Base-by-base conservation (phyloP, 768 basidiomycete genomes). In the Hypholoma sublateritium region DNA sequence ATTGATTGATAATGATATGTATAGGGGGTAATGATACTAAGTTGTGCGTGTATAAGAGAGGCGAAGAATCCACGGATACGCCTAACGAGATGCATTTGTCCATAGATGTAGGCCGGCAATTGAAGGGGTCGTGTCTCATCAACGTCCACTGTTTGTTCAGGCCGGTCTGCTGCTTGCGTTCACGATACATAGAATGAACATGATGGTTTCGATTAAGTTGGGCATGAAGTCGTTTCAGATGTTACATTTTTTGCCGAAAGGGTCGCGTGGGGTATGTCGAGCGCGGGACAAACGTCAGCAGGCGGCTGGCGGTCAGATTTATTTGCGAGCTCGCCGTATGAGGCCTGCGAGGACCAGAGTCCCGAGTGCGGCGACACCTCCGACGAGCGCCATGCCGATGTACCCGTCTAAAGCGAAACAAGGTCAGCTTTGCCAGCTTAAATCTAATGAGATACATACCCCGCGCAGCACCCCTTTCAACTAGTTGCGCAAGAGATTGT, bases 351-450 rank as follows among this genome's bases (percentile, higher is more conserved):
- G 56, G 56, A 89, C 69, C 47, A 93, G 71, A 28, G 89, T 86
- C 50, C 93, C 91, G 19, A 96, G 66, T 13, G 96, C 95, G 13
- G 91, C 94, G 41, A 83, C 88, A 53, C 95, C 93, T 50, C 95
- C 95, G 17, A 87, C 93, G 42, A 99, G 79, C 13, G 95, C 97
- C 89, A 99, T 94, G 46, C 97, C 97, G 49, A 98, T 92, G 70
- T 98, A 98, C n/a, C 95, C 95, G 72, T 99, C 96, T 95, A 5
- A 9, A 57, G 55, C 28, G 52, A 61, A 49, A 32, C 19, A 35
- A 45, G 13, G 25, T 48, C 12, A 55, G 25, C 44, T 16, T 24
- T 36, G 32, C 25, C 24, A 47, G 24, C 21, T 44, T 9, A 35
- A 49, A 9, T 39, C 48, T 17, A 39, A 25, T 8, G 19, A 36